Conservation (phyloP, 2,329 filamentous ascomycete genomes). For the Hortaea werneckii region DNA sequence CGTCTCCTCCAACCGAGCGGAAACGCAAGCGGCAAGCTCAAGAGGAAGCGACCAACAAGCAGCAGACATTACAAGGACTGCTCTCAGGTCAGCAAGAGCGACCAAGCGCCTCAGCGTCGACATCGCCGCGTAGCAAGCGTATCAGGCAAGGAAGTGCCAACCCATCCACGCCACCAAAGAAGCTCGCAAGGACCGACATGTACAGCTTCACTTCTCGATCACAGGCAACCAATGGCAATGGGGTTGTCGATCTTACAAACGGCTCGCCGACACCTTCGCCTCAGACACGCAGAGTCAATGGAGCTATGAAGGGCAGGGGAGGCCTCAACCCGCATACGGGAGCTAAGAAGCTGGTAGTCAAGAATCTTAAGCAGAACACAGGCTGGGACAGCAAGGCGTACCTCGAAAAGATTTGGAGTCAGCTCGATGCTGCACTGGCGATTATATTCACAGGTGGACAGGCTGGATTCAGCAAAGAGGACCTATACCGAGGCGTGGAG, state of each 20-base stretch:
- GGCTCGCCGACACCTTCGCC: constrained; percentile 21
- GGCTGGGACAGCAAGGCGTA: constrained; percentile 63
- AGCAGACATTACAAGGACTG: constrained; percentile 24
- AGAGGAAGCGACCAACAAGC: constrained; percentile 4
- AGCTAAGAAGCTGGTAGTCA: constrained; percentile 81
- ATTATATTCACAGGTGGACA: constrained; percentile 59
- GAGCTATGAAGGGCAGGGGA: constrained; percentile 23
- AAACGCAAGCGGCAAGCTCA: constrained; percentile 14
- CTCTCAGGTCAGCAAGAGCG: constrained; percentile 28
- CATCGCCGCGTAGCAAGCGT: constrained; percentile 33
- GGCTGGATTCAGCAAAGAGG: constrained; percentile 62
- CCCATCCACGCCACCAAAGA: constrained; percentile 11
- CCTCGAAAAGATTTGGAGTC: constrained; percentile 62
- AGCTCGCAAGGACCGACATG: constrained; percentile 38
- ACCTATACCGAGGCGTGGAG: constrained; percentile 82
- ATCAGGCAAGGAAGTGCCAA: constrained; percentile 23
- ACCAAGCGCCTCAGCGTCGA: background rate
- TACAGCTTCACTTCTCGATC: constrained; percentile 38
- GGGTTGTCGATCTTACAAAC: constrained; percentile 36
- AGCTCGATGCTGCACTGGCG: constrained; percentile 62
- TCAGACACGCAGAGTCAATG: constrained; percentile 15
- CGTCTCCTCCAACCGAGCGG: constrained; percentile 10
- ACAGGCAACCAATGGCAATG: constrained; percentile 26
- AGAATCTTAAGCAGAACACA: constrained; percentile 67
- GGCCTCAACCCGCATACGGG: constrained; percentile 64